These are phyloP conservation scores for Heritiera littoralis DNA, from an alignment of 345 rosid genomes.

Conservation along the genomic window DNA sequence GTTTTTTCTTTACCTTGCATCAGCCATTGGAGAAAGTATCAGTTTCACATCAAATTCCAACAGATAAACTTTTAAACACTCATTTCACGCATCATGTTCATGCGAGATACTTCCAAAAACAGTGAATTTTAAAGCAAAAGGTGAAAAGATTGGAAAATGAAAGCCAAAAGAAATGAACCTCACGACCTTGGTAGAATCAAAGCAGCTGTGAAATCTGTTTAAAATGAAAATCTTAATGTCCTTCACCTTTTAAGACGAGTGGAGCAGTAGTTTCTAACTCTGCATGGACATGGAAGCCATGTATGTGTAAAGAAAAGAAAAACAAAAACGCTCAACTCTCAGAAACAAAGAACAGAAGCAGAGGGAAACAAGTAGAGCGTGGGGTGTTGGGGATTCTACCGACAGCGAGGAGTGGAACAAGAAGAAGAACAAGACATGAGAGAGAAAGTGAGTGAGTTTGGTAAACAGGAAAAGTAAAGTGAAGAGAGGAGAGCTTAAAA, in stretches of 20 bases:
- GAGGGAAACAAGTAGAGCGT: neutral
- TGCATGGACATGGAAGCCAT: neutral
- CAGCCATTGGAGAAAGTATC: too few relatives aligned
- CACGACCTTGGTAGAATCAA: neutral
- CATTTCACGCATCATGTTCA: neutral
- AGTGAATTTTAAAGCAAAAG: too few relatives aligned
- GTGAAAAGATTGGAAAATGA: too few relatives aligned
- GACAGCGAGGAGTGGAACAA: slow-evolving; percentile 10
- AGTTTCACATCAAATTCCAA: too few relatives aligned
- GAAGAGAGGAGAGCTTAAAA: neutral
- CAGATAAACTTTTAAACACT: too few relatives aligned
- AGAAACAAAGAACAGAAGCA: neutral
- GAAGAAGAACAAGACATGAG: neutral
- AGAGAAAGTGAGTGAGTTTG: slow-evolving; percentile 32
- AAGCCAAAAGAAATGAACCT: neutral
- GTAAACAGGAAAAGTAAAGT: slow-evolving; percentile 32
- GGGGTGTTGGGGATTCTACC: slow-evolving; percentile 14
- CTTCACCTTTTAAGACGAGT: neutral
- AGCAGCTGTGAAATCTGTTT: neutral
- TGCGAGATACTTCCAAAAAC: neutral
- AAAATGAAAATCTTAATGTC: neutral
- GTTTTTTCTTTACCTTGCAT: neutral
- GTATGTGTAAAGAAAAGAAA: neutral
- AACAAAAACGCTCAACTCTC: neutral
- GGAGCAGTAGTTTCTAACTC: neutral